Evolutionary conservation across 768 basidiomycete genomes (phyloP).

Genomic region (Leccinum pellstonianum): DNA sequence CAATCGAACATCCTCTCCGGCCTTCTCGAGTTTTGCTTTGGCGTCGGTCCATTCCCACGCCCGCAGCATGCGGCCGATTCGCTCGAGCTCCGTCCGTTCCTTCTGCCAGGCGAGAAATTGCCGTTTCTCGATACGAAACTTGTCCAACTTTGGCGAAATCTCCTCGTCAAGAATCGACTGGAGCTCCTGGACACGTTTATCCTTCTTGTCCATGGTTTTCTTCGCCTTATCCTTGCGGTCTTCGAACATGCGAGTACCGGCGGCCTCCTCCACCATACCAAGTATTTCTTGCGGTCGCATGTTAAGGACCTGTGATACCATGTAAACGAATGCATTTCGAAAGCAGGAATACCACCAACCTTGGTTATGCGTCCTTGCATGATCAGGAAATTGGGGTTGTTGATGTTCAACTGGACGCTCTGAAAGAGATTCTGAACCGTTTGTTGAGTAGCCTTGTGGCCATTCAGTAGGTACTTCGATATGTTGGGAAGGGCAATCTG

Average conservation of each 20-base stretch:
- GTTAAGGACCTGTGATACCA: slow-evolving; percentile 64
- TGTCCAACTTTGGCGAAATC: slow-evolving; percentile 92
- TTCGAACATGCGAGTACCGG: slow-evolving; percentile 99
- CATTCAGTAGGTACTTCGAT: slow-evolving; percentile 94
- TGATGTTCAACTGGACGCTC: slow-evolving; percentile 97
- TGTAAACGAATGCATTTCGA: neutral
- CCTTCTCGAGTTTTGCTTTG: slow-evolving; percentile 49
- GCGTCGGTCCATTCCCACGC: slow-evolving; percentile 87
- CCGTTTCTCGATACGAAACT: slow-evolving; percentile 84
- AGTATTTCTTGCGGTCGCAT: slow-evolving; percentile 98
- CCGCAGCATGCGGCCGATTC: slow-evolving; percentile 72
- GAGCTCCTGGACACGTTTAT: slow-evolving; percentile 92
- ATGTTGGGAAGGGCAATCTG: slow-evolving; percentile 92
- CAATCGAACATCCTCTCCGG: slow-evolving; percentile 53
- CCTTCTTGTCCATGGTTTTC: slow-evolving; percentile 96
- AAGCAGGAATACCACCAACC: slow-evolving; percentile 39
- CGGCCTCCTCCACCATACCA: slow-evolving; percentile 98
- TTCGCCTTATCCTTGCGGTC: slow-evolving; percentile 96
- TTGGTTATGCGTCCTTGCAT: slow-evolving; percentile 99
- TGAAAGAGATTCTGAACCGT: slow-evolving; percentile 90
- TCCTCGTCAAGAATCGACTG: slow-evolving; percentile 78
- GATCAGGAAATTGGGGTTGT: slow-evolving; percentile 98
- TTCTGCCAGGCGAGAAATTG: slow-evolving; percentile 91
- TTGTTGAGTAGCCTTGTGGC: slow-evolving; percentile 88
- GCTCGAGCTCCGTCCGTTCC: slow-evolving; percentile 81